Evolutionary conservation across 306 rosid genomes (phyloP), one percentile per base, ranked within the genome.

Genomic region (Glycine soja): DNA sequence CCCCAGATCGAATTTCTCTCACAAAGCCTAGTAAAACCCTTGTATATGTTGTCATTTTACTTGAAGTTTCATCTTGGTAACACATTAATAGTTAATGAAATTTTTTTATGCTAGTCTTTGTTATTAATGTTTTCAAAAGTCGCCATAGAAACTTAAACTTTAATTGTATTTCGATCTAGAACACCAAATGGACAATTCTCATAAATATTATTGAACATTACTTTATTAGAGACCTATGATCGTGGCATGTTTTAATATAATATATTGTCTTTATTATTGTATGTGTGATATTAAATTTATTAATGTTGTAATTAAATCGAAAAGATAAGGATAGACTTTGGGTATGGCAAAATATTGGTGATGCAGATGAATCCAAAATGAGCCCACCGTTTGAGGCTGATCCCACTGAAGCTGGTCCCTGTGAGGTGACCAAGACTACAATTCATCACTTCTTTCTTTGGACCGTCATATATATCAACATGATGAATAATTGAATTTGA

Each of bases 311-410:
- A 40, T 40, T 40, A 40, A 77, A 70, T 11, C 3, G 4, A 34
- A 48, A 70, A 34, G 75, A 75, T 61, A 53, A 77, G 78, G 74
- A 40, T 57, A 12, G 68, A 81, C 71, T 75, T 52, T 46, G 69
- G 15, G 43, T 52, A n/a, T 15, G 15, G 10, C 19, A 53, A 53
- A 34, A 43, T 64, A 67, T 73, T 51, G n/a, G 66, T 48, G 65
- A 59, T 14, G 65, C 24, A 73, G 52, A 68, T 64, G 52, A 15
- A 42, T 79, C 78, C 88, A 86, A 86, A 74, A 54, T 12, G 10
- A 78, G 78, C 78, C 34, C 47, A 72, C 69, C 15, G 48, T 76
- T 79, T 54, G 32, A 62, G 68, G n/a, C 52, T 70, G 30, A 1
- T 24, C 30, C 30, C 30, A 24, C 30, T 24, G 30, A 24, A 24